These are phyloP conservation scores for Eragrostis nindensis DNA, from an alignment of 176 grass and related monocot species.

Conservation along the genomic window DNA sequence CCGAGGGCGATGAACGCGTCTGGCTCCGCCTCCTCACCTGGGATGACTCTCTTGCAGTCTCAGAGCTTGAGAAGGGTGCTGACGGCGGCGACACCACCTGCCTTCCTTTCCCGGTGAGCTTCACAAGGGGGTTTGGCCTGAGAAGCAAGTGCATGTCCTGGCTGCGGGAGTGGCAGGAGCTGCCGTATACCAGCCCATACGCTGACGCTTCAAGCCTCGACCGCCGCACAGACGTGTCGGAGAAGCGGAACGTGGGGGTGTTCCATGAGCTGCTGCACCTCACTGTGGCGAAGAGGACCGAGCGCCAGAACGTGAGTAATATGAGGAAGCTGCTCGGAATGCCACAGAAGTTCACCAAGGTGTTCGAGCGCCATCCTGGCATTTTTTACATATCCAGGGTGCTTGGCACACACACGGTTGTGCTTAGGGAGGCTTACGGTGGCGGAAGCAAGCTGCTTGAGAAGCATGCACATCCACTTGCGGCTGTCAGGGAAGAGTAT, in stretches of 20 bases:
- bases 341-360: conserved; percentile 91
- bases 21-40: conserved; percentile 78
- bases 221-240: conserved; percentile 67
- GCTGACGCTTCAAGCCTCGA: conserved; percentile 60
- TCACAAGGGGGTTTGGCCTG: conserved; percentile 63
- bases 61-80: conserved; percentile 60
- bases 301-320: conserved; percentile 74
- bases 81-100: conserved; percentile 20
- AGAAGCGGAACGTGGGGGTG: conserved; percentile 78
- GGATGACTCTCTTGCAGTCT: conserved; percentile 62
- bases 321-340: conserved; percentile 71
- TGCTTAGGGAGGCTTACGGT: conserved; percentile 72
- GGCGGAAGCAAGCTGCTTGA: conserved; percentile 48
- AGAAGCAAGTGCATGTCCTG: conserved; percentile 68
- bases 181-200: conserved; percentile 77
- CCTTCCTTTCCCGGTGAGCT: conserved; percentile 75
- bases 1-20: conserved; percentile 67
- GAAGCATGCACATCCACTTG: conserved; percentile 59
- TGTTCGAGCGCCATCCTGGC: conserved; percentile 77
- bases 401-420: conserved; percentile 64
- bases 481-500: conserved; percentile 70
- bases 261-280: conserved; percentile 88
- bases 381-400: conserved; percentile 78
- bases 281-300: conserved; percentile 69
- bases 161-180: conserved; percentile 71